Base-by-base conservation (phyloP, 441 rosid genomes). In the Eruca vesicaria region DNA sequence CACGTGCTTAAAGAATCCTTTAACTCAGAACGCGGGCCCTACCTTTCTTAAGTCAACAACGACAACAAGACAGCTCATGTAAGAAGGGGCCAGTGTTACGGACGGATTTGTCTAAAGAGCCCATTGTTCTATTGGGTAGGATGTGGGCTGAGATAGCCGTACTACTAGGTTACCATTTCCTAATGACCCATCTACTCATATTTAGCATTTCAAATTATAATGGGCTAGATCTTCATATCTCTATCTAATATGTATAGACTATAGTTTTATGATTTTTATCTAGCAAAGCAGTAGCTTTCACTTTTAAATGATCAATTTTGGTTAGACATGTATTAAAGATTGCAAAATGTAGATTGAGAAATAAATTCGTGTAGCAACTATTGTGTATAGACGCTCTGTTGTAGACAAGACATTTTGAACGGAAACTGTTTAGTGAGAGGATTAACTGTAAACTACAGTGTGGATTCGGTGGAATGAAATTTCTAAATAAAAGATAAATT, bases 1-100 rank as follows among this genome's bases (percentile, higher is more conserved):
- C 81, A 78, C 81, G 70, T 72, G 77, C 19, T 36, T 72, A 16
- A 61, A 66, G 23, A 20, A 26, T 48, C 56, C 72, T 71, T 59
- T 56, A 11, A 16, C 18, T 52, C 19, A 56, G 5, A n/a, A 53
- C 7, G 16, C 38, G 67, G 80, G 71, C 23, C 76, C 79, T 69
- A 69, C 0, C 4, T 9, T 15, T 5, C 9, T 15, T 36, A 61
- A 61, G 73, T 68, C 78, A 73, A 75, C 78, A 56, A 58, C 56
- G 64, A 21, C 57, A 43, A 8, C 61, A 45, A 53, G 43, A 16
- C 26, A 52, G 21, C 53, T 61, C 64, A 11, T 11, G 7, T 26
- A 2, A 14, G 33, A 57, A 19, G 19, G 66, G 60, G 60, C 52
- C 29, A 31, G 0, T 65, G 3, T 23, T 26, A 63, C 5, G 18